A percentile compares a stretch with the other conserved stretches of the same genome.
Evolutionary conservation across 768 basidiomycete species (phyloP).

Genomic region (Agaricus sinodeliciosus): DNA sequence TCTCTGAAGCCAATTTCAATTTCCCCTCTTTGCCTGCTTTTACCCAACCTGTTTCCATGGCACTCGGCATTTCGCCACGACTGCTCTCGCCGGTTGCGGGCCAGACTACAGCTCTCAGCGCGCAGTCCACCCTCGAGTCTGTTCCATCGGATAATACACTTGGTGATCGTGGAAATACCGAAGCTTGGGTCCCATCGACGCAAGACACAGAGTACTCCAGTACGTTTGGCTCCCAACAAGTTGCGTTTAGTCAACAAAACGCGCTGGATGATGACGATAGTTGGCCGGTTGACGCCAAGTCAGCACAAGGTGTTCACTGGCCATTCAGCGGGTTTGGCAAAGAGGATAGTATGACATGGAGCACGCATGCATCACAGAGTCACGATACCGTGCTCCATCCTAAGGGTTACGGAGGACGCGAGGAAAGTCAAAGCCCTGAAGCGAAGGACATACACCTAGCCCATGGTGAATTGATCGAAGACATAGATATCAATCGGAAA

Average conservation of each 20-base stretch:
- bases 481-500: constrained; percentile 28
- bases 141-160: constrained; percentile 45
- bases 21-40: constrained; percentile 24
- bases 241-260: constrained; percentile 18
- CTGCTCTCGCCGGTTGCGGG: constrained; percentile 23
- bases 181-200: constrained; percentile 51
- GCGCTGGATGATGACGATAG: constrained; percentile 59
- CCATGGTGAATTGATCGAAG: constrained; percentile 29
- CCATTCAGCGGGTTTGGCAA: constrained; percentile 45
- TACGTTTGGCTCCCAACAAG: constrained; percentile 27
- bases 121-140: constrained; percentile 51
- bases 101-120: constrained; percentile 27
- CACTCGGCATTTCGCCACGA: constrained; percentile 35
- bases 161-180: constrained; percentile 35
- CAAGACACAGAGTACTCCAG: constrained; percentile 54
- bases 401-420: constrained; percentile 9
- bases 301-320: constrained; percentile 53
- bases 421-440: constrained; percentile 2
- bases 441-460: constrained; percentile 6
- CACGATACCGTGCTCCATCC: constrained; percentile 35
- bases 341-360: constrained; percentile 77
- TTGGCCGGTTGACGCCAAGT: constrained; percentile 68
- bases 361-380: constrained; percentile 56
- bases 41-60: constrained; percentile 37
- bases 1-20: constrained; percentile 17